phyloP scores from a whole-genome alignment of 2,329 filamentous ascomycete species.

The Stagonosporopsis cucurbitacearum region DNA sequence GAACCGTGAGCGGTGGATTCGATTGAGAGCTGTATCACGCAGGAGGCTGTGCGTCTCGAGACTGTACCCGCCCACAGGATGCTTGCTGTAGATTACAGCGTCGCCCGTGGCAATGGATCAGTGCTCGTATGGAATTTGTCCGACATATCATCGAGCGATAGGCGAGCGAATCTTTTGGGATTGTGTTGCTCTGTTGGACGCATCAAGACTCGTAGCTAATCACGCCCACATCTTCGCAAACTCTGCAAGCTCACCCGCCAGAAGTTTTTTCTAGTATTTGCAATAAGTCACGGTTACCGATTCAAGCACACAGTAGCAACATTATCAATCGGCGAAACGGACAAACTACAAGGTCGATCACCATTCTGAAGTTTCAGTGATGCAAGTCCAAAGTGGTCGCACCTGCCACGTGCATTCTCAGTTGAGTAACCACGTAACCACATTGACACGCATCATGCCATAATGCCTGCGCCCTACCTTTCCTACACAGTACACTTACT shows the following conservation, averaged over 20 bases:
- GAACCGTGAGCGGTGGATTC: neutral
- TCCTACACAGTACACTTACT: neutral
- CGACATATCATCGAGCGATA: neutral
- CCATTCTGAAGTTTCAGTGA: neutral
- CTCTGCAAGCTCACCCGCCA: neutral
- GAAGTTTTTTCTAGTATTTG: neutral
- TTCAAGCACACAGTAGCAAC: neutral
- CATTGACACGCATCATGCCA: neutral
- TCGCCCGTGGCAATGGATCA: neutral
- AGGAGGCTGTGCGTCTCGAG: conserved; percentile 1
- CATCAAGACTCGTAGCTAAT: neutral
- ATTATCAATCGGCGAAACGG: neutral
- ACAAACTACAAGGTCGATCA: neutral
- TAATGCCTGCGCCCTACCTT: neutral
- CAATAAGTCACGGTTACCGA: neutral
- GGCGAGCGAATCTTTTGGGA: neutral
- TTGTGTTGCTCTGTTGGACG: neutral
- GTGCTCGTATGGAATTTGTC: neutral
- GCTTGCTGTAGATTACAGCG: conserved; percentile 10
- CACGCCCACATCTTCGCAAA: neutral
- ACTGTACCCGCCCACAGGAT: conserved; percentile 4
- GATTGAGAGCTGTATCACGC: conserved; percentile 3
- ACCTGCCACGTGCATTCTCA: neutral
- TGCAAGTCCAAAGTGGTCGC: neutral
- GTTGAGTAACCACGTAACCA: neutral